Base-by-base conservation (phyloP, 2,329 filamentous ascomycete genomes). In the Xylariaceae sp. region DNA sequence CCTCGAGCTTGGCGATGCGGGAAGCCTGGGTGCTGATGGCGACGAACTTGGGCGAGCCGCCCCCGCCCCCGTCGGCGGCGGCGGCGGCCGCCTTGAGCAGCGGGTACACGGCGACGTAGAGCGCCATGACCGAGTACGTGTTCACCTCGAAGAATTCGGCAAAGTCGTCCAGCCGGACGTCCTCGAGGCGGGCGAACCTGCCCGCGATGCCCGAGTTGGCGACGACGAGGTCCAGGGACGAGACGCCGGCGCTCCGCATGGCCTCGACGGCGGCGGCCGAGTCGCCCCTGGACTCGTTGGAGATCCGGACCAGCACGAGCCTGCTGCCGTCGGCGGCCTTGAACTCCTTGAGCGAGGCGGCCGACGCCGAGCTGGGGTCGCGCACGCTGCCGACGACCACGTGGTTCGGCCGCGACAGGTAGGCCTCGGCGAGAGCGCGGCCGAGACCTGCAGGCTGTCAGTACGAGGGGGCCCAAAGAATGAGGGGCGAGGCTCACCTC, bases 161-260 rank as follows among this genome's bases (percentile, higher is more conserved):
- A 12, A 31, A 31, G 29, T 31, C 29, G 10, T 31, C 21, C 19
- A 31, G 21, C 10, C 15, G 7, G 29, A 31, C 12, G 5, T 16
- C 29, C 19, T 31, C 29, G 19, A 31, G 29, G 9, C 29, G 29
- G 11, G 29, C 10, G 17, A 31, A 31, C 12, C 13, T 23, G 17
- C 14, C 14, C 14, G 29, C 19, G 14, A 31, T 30, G 18, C 82
- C 82, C 2, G 80, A 77, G 46, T 74, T 76, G 55, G 69, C 72
- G 51, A 79, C 62, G 8, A 83, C 61, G 24, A 84, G 68, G 44
- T 81, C 29, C 11, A 31, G 11, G 2, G 29, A 31, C 19, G 29
- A 31, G 4, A 31, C 14, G 9, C 29, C 29, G n/a, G 29, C 29
- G n/a, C n/a, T n/a, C n/a, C n/a, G n/a, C n/a, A n/a, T n/a, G n/a